Conservation (phyloP, 495 filamentous ascomycete species). For the Chlorociboria aeruginascens region DNA sequence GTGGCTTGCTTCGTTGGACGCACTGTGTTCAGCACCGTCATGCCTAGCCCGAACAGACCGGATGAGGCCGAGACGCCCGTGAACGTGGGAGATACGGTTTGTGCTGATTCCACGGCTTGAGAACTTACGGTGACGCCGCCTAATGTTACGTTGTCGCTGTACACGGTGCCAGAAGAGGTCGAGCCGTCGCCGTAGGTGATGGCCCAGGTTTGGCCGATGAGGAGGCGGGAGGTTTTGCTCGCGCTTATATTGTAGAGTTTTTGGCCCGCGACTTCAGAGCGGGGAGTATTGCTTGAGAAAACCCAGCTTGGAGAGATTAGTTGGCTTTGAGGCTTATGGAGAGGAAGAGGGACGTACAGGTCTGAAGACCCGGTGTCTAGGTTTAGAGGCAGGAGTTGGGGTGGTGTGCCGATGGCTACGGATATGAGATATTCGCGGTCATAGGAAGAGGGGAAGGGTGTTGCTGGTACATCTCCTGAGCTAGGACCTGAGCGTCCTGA, state of each 20-base stretch:
- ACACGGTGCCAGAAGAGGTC: constrained; percentile 52
- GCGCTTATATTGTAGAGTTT: constrained; percentile 42
- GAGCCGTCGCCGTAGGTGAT: constrained; percentile 67
- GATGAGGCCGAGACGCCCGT: constrained; percentile 44
- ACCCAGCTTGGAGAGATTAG: constrained; percentile 32
- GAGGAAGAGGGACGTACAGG: constrained; percentile 34
- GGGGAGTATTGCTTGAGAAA: constrained; percentile 33
- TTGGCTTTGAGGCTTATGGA: background rate
- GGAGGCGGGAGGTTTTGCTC: constrained; percentile 32
- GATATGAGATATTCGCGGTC: constrained; percentile 41
- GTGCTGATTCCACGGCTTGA: constrained; percentile 63
- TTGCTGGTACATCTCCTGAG: too few species aligned
- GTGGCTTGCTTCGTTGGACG: constrained; percentile 48
- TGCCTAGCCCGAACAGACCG: constrained; percentile 62
- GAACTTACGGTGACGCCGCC: constrained; percentile 47
- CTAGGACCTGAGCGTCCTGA: too few species aligned
- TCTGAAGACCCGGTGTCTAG: constrained; percentile 51
- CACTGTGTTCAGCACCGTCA: constrained; percentile 60
- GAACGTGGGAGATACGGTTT: constrained; percentile 48
- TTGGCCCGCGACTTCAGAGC: constrained; percentile 41
- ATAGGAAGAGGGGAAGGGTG: constrained; percentile 37
- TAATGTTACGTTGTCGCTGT: constrained; percentile 55
- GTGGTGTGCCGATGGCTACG: constrained; percentile 44
- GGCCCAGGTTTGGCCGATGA: constrained; percentile 46
- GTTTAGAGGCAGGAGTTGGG: constrained; percentile 40